A percentile compares a stretch with the other conserved stretches of the same genome.
phyloP scores from a whole-genome alignment of 192 early-diverging fungal genomes.

The Entophlyctis luteolus region DNA sequence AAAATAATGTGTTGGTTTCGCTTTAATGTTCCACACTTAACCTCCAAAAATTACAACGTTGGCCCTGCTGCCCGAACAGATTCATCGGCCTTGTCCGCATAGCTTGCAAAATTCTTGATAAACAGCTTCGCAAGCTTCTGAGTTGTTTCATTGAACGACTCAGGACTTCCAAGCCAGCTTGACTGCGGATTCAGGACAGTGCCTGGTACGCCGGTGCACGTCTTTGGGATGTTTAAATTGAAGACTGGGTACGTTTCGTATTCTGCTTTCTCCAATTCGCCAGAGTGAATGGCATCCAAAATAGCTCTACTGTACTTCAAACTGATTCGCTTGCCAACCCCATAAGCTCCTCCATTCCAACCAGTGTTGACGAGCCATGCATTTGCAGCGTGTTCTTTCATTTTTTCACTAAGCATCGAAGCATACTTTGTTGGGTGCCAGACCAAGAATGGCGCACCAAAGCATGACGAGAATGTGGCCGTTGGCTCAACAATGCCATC shows the following conservation, averaged over 20 bases:
- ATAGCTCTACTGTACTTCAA: slow-evolving; percentile 97
- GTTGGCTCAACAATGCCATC: slow-evolving; percentile 86
- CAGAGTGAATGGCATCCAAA: slow-evolving; percentile 94
- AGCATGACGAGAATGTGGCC: slow-evolving; percentile 76
- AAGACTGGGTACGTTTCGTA: slow-evolving; percentile 86
- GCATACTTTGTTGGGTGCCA: slow-evolving; percentile 95
- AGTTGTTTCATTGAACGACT: slow-evolving; percentile 62
- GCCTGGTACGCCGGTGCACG: slow-evolving; percentile 68
- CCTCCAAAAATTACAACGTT: slow-evolving; percentile 20
- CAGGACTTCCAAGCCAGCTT: slow-evolving; percentile 76
- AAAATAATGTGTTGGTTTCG: too few relatives aligned
- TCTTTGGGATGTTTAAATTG: slow-evolving; percentile 80
- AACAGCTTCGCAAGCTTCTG: slow-evolving; percentile 79
- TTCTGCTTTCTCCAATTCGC: slow-evolving; percentile 79
- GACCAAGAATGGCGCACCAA: slow-evolving; percentile 95
- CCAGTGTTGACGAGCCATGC: slow-evolving; percentile 96
- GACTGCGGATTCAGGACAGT: slow-evolving; percentile 83
- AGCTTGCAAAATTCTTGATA: slow-evolving; percentile 85
- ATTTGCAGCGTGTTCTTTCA: slow-evolving; percentile 76
- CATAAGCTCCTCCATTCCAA: slow-evolving; percentile 92
- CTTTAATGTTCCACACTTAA: too few relatives aligned
- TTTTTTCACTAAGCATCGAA: slow-evolving; percentile 93
- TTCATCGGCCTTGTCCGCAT: slow-evolving; percentile 69
- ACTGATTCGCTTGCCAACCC: slow-evolving; percentile 82
- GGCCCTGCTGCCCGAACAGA: slow-evolving; percentile 70